Percentiles rank a stretch among this genome's conserved stretches.
phyloP scores from a whole-genome alignment of 768 basidiomycete species.

The Termitomyces titanicus region DNA sequence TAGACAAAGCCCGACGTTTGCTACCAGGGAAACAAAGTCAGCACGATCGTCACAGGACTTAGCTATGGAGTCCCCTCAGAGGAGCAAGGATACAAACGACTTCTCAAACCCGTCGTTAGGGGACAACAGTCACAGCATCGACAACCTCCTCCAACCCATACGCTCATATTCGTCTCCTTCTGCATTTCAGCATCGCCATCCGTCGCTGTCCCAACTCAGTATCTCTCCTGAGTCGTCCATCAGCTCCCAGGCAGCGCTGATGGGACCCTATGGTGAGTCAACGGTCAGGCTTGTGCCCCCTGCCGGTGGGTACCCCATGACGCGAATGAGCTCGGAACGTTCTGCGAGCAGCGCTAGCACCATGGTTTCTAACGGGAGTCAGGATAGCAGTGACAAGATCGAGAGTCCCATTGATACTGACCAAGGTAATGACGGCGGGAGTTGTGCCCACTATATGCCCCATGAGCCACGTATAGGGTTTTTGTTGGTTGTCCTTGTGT shows the following conservation, averaged over 20 bases:
- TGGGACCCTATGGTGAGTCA: slow-evolving; percentile 13
- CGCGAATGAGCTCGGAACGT: background rate
- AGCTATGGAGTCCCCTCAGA: background rate
- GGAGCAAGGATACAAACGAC: background rate
- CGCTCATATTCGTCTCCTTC: background rate
- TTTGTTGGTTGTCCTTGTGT: slow-evolving; percentile 49
- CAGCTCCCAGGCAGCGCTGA: background rate
- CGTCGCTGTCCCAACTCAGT: background rate
- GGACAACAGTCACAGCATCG: background rate
- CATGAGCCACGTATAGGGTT: slow-evolving; percentile 57
- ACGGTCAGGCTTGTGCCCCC: slow-evolving; percentile 12
- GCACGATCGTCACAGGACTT: background rate
- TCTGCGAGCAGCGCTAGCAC: slow-evolving; percentile 3
- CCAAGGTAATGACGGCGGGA: background rate
- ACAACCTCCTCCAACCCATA: background rate
- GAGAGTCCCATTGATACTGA: background rate
- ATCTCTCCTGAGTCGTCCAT: background rate
- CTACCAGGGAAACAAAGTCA: slow-evolving; percentile 9
- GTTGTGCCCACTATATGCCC: background rate
- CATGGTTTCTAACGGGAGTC: slow-evolving; percentile 2
- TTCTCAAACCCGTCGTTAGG: background rate
- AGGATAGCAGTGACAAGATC: slow-evolving; percentile 6
- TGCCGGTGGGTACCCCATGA: slow-evolving; percentile 9
- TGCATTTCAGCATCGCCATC: background rate
- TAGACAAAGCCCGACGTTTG: slow-evolving; percentile 39